phyloP scores from a whole-genome alignment of 2,329 filamentous ascomycete species.

The Verticillium klebahnii region DNA sequence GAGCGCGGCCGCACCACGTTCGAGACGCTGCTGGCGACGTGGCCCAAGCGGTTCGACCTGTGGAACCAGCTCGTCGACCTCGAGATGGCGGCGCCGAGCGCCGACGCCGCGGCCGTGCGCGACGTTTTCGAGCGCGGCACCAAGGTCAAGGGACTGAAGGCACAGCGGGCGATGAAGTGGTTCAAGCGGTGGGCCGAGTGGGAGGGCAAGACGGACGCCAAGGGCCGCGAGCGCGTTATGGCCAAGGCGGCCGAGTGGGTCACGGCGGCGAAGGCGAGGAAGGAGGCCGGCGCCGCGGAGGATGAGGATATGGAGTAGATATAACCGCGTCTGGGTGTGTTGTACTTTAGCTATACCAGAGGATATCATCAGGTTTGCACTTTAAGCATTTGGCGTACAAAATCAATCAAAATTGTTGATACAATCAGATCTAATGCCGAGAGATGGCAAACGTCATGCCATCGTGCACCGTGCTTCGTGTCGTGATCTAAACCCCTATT shows the following conservation, averaged over 20 bases:
- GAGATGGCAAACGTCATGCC: not conserved
- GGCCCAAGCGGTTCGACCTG: conserved; percentile 84
- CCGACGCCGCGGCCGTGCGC: conserved; percentile 57
- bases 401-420: not conserved
- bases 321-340: not conserved
- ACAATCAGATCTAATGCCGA: not conserved
- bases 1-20: conserved; percentile 95
- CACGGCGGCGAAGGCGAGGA: conserved; percentile 42
- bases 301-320: conserved; percentile 13
- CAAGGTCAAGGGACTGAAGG: conserved; percentile 67
- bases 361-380: not conserved
- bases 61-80: conserved; percentile 92
- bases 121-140: conserved; percentile 79
- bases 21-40: conserved; percentile 77
- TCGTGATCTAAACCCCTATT: not conserved
- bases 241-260: conserved; percentile 69
- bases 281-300: conserved; percentile 30
- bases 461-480: not conserved
- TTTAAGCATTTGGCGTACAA: not conserved
- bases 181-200: conserved; percentile 91
- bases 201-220: conserved; percentile 55
- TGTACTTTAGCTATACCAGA: not conserved
- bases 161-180: conserved; percentile 77
- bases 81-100: conserved; percentile 60
- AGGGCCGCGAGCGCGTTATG: conserved; percentile 66